Conservation (phyloP, 2,329 filamentous ascomycete species). For the Hypoxylon sp. region DNA sequence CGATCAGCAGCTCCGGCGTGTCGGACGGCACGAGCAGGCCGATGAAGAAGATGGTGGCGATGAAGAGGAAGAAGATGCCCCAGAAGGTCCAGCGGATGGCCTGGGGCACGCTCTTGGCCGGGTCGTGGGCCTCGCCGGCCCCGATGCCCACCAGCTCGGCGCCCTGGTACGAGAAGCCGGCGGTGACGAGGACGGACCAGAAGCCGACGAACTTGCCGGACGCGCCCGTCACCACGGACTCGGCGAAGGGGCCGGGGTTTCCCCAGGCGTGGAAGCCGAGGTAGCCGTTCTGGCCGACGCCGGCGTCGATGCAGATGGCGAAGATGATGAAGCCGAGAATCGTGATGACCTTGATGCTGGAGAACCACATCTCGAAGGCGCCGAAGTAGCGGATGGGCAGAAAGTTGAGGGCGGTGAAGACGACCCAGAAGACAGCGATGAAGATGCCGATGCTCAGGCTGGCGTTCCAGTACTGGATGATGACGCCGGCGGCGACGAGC, state of each 20-base stretch:
- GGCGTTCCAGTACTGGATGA: constrained; percentile 77
- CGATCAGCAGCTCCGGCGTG: constrained; percentile 60
- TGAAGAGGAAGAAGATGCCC: constrained; percentile 75
- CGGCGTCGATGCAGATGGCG: constrained; percentile 76
- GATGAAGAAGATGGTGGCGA: constrained; percentile 72
- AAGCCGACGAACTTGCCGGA: constrained; percentile 72
- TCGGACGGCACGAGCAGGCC: constrained; percentile 74
- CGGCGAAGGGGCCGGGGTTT: constrained; percentile 71
- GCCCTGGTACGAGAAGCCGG: constrained; percentile 75
- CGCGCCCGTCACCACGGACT: constrained; percentile 62
- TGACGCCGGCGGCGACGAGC: constrained; percentile 74
- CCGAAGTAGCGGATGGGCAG: constrained; percentile 77
- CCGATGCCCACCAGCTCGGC: constrained; percentile 79
- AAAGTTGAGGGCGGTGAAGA: constrained; percentile 74
- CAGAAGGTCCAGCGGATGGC: constrained; percentile 80
- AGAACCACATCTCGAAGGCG: constrained; percentile 81
- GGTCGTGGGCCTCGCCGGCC: constrained; percentile 79
- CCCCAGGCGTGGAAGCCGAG: constrained; percentile 78
- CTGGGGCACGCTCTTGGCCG: constrained; percentile 73
- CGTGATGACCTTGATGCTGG: constrained; percentile 78
- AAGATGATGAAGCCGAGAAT: constrained; percentile 80
- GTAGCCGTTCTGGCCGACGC: constrained; percentile 72
- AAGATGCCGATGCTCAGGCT: constrained; percentile 72
- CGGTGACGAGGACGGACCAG: constrained; percentile 73
- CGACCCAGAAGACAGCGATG: constrained; percentile 75